A percentile compares a stretch with the other conserved stretches of the same genome.
Evolutionary conservation across 2,329 filamentous ascomycete species (phyloP).

Genomic region (Hypoxylon sp.): DNA sequence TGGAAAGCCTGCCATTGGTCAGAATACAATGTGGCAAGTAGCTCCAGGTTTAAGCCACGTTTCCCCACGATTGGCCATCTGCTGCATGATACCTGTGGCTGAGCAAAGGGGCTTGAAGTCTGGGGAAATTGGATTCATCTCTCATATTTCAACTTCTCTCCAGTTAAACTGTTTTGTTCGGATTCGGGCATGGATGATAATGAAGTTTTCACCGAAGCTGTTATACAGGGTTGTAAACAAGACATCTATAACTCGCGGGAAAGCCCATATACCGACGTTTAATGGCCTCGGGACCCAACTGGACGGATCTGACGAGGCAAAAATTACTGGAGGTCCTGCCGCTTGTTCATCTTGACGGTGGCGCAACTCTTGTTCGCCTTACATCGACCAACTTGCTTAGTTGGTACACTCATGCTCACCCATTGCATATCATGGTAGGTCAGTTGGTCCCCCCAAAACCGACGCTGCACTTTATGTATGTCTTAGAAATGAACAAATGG

Average conservation of each 20-base stretch:
- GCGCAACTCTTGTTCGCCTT: slow-evolving; percentile 12
- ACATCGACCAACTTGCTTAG: slow-evolving; percentile 11
- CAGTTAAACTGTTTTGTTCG: not conserved
- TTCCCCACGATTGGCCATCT: slow-evolving; percentile 35
- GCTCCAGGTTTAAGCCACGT: slow-evolving; percentile 30
- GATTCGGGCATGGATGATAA: slow-evolving; percentile 2
- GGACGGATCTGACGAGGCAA: slow-evolving; percentile 27
- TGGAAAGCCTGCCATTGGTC: slow-evolving; percentile 6
- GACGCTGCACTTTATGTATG: slow-evolving; percentile 22
- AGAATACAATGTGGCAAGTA: slow-evolving; percentile 10
- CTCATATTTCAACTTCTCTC: not conserved
- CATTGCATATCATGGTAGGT: slow-evolving; percentile 19
- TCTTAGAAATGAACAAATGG: slow-evolving; percentile 35
- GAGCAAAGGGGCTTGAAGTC: slow-evolving; percentile 27
- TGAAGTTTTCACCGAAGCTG: not conserved
- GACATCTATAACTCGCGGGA: not conserved
- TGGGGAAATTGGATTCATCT: slow-evolving; percentile 26
- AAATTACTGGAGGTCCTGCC: slow-evolving; percentile 28
- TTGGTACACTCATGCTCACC: slow-evolving; percentile 18
- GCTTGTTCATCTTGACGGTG: slow-evolving; percentile 22
- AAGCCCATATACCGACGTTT: slow-evolving; percentile 13
- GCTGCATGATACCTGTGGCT: slow-evolving; percentile 18
- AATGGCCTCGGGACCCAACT: slow-evolving; percentile 27
- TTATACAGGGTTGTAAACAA: slow-evolving; percentile 8
- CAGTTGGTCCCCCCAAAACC: slow-evolving; percentile 18